Percentiles rank a stretch among this genome's conserved stretches.
These are phyloP conservation scores for Glycine soja DNA, from an alignment of 306 rosid genomes.

Conservation along the genomic window DNA sequence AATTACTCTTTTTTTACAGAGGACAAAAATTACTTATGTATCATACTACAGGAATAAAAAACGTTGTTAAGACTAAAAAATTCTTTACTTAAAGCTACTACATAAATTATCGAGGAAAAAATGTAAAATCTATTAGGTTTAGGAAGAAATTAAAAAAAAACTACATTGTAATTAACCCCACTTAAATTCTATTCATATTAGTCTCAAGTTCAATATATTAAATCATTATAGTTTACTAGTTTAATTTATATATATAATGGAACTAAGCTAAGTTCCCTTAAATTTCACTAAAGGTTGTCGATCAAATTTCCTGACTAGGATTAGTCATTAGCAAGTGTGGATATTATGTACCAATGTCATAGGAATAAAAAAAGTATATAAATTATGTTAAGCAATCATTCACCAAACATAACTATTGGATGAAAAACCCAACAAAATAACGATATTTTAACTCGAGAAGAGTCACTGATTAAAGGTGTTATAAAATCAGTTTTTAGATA, in stretches of 20 bases:
- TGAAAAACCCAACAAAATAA: not conserved
- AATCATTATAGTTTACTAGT: not conserved
- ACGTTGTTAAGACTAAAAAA: not conserved
- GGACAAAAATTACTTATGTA: not conserved
- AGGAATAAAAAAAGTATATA: too few relatives aligned
- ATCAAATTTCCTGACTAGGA: too few relatives aligned
- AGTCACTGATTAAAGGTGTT: not conserved
- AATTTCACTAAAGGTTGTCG: too few relatives aligned
- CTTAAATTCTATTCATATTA: not conserved
- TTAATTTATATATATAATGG: not conserved
- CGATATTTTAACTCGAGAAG: not conserved
- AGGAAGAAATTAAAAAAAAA: not conserved
- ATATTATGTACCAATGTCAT: too few relatives aligned
- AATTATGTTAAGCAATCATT: not conserved
- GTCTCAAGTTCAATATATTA: not conserved
- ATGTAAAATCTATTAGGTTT: not conserved
- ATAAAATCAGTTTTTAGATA: not conserved
- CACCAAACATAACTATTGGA: not conserved
- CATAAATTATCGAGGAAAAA: too few relatives aligned
- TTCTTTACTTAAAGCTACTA: not conserved
- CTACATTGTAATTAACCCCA: not conserved
- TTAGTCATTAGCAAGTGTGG: too few relatives aligned
- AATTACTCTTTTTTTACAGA: too few relatives aligned
- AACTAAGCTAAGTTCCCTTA: too few relatives aligned
- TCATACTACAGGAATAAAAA: not conserved